Conservation (phyloP, 768 basidiomycete species). For the Piloderma croceum region DNA sequence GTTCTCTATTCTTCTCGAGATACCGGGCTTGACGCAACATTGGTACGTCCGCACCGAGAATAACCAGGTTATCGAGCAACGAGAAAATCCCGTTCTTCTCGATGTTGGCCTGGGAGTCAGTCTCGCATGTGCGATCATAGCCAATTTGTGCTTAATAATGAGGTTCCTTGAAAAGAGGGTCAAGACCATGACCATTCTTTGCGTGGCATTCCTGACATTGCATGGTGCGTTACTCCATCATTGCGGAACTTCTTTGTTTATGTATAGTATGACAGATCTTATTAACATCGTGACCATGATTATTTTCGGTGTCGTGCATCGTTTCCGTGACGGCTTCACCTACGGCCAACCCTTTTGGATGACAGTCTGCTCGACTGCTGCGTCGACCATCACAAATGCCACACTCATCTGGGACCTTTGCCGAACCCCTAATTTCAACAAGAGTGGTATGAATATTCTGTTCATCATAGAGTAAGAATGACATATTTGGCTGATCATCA, state of each 20-base stretch:
- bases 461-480: neutral
- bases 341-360: constrained; percentile 73
- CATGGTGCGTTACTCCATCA: constrained; percentile 48
- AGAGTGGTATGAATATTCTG: constrained; percentile 43
- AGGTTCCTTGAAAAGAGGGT: constrained; percentile 71
- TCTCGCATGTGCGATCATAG: constrained; percentile 59
- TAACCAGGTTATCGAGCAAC: constrained; percentile 40
- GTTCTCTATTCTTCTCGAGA: constrained; percentile 76
- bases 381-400: constrained; percentile 58
- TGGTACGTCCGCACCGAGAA: constrained; percentile 63
- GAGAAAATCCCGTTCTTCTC: constrained; percentile 51
- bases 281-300: constrained; percentile 60
- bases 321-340: constrained; percentile 60
- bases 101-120: constrained; percentile 60
- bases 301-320: constrained; percentile 57
- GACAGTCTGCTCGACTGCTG: constrained; percentile 67
- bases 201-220: constrained; percentile 57
- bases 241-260: constrained; percentile 2
- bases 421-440: constrained; percentile 54
- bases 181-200: constrained; percentile 54
- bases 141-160: constrained; percentile 60
- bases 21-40: constrained; percentile 70
- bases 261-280: constrained; percentile 39
- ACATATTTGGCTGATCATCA: constrained; percentile 20
- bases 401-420: constrained; percentile 61